Base-by-base conservation (phyloP, 108 stramenopile genomes). In the Stephanodiscus triporus region DNA sequence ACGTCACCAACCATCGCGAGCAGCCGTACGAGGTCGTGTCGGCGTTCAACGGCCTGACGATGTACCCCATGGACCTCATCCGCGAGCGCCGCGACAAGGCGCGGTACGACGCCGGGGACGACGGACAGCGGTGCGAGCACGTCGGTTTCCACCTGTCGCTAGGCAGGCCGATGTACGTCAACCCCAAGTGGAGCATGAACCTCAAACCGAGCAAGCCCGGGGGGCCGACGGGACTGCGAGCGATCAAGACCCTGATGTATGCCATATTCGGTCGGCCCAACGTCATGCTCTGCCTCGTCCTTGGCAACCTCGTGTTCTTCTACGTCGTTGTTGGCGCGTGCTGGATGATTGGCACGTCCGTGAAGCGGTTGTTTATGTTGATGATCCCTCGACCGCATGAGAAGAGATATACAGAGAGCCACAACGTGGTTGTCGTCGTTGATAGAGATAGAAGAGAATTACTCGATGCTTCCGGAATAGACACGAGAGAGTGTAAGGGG, bases 101-200 rank as follows among this genome's bases (percentile, higher is more conserved):
- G 23, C 60, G 47, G 32, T 85, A 85, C 59, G 81, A 85, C 59
- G 72, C 73, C 11, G 84, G 84, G 3, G 77, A 78, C 53, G 84
- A 85, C 34, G 77, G 77, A 22, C 84, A 85, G 70, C 23, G 76
- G 42, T 85, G 84, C 57, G 84, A 85, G 70, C 84, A 85, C 68
- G 81, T 85, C 42, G 81, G 84, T 0, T 85, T 85, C 72, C 77
- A 85, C 57, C 50, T 78, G 34, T 68, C 77, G 3, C 63, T 85
- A 3, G 38, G 26, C 27, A 70, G 70, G n/a, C 20, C 63, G 9
- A 85, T 85, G 84, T 85, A 78, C 63, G 80, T 85, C 49, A 78
- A 77, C 20, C 84, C 84, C 32, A 85, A 85, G 69, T 85, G 84
- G 84, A 81, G 56, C 24, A 78, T 82, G 81, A 62, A 85, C 40